Conservation (phyloP, 805 yeast genomes). For the Metschnikowia cerradonensis region DNA sequence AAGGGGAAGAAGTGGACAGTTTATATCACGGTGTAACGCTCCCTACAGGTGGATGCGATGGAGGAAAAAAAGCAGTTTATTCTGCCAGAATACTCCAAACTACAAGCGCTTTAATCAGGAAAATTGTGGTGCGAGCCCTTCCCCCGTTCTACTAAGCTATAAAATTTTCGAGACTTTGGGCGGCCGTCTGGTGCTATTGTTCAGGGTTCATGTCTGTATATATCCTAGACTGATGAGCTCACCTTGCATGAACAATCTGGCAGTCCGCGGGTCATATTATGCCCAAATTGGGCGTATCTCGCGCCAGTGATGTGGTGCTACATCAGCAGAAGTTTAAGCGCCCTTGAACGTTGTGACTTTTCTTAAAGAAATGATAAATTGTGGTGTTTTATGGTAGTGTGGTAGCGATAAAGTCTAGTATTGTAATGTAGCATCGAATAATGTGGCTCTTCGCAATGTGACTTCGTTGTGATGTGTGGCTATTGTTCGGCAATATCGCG, state of each 20-base stretch:
- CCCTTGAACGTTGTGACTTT: background rate
- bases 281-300: background rate
- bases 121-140: background rate
- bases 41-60: conserved; percentile 1
- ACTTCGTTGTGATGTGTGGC: background rate
- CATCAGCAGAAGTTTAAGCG: background rate
- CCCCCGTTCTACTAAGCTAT: background rate
- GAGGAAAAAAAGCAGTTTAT: background rate
- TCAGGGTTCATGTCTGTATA: background rate
- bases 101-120: background rate
- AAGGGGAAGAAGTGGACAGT: background rate
- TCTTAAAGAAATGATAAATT: background rate
- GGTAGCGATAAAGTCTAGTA: no score
- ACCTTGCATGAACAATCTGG: conserved; percentile 1
- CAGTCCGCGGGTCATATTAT: conserved; percentile 1
- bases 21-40: background rate
- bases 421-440: background rate
- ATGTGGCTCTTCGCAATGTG: background rate
- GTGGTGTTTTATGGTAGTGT: no score
- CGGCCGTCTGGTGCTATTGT: background rate
- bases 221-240: background rate
- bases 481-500: background rate
- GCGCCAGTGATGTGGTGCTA: background rate
- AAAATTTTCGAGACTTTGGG: background rate
- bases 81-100: background rate